Conservation (phyloP, 495 filamentous ascomycete species). For the Xylaria palmicola region DNA sequence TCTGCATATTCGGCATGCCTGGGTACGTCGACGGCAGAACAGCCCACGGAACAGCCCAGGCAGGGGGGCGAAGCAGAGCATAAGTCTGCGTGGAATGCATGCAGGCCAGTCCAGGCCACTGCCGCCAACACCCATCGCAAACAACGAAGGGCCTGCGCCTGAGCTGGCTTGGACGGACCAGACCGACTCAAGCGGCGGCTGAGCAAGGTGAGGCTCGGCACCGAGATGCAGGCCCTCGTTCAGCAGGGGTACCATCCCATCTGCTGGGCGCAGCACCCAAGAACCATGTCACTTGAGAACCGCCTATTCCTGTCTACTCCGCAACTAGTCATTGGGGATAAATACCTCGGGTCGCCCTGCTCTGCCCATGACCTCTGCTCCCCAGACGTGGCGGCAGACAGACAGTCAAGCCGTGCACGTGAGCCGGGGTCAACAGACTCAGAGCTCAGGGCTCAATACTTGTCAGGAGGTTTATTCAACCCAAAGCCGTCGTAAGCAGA, state of each 20-base stretch:
- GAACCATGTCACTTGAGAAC: background rate
- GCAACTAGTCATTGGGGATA: no score
- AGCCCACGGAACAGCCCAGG: background rate
- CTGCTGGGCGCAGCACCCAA: background rate
- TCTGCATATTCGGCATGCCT: no score
- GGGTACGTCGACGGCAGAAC: background rate
- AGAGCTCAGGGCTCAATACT: background rate
- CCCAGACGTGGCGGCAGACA: no score
- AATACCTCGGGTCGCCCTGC: no score
- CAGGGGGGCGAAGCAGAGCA: background rate
- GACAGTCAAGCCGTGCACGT: no score
- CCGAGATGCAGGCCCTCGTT: background rate
- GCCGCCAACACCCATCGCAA: background rate
- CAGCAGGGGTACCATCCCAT: background rate
- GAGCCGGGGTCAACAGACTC: no score
- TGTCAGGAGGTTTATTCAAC: no score
- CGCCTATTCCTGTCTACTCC: no score
- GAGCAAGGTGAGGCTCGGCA: constrained; percentile 6
- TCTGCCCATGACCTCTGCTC: no score
- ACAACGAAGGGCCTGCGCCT: background rate
- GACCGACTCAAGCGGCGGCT: constrained; percentile 4
- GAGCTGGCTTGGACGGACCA: background rate
- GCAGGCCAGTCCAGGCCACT: background rate
- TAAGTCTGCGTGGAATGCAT: constrained; percentile 3
- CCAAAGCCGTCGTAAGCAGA: no score